Percentiles rank a stretch among this genome's conserved stretches.
phyloP scores from a whole-genome alignment of 768 basidiomycete species.

The Leccinum longicurvipes region DNA sequence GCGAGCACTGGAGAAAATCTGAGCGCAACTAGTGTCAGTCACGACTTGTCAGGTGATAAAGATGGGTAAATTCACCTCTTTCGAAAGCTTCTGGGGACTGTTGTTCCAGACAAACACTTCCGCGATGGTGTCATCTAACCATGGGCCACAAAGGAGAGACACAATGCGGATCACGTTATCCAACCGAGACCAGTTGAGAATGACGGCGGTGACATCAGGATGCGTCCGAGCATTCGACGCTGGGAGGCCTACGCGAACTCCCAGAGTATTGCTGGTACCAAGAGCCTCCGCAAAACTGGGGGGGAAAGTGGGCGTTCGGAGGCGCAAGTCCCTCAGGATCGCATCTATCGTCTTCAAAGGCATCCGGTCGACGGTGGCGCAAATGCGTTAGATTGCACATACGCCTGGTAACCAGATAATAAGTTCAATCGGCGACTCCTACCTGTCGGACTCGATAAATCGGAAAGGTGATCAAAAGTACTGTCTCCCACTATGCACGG shows the following conservation, averaged over 20 bases:
- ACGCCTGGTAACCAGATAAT: too few species aligned
- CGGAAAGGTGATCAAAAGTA: too few species aligned
- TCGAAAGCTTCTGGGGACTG: slow-evolving; percentile 40
- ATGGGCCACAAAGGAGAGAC: slow-evolving; percentile 46
- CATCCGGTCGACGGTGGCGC: neutral
- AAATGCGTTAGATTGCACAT: too few species aligned
- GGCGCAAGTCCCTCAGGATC: slow-evolving; percentile 12
- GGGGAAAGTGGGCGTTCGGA: slow-evolving; percentile 15
- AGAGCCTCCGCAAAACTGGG: slow-evolving; percentile 13
- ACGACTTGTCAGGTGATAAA: neutral
- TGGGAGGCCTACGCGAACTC: slow-evolving; percentile 13
- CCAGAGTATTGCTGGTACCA: neutral
- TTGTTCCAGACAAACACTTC: slow-evolving; percentile 65
- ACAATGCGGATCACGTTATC: slow-evolving; percentile 57
- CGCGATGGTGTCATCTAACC: slow-evolving; percentile 43
- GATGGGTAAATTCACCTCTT: slow-evolving; percentile 34
- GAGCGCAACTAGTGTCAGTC: neutral
- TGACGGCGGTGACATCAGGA: slow-evolving; percentile 50
- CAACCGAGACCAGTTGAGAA: slow-evolving; percentile 68
- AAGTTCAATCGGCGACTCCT: slow-evolving; percentile 3
- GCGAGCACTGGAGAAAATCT: slow-evolving; percentile 42
- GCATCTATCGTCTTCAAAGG: neutral
- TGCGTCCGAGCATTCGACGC: neutral
- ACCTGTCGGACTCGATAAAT: neutral
- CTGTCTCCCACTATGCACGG: neutral